phyloP scores from a whole-genome alignment of 148 eudicot genomes.

The Amaranthus cruentus region DNA sequence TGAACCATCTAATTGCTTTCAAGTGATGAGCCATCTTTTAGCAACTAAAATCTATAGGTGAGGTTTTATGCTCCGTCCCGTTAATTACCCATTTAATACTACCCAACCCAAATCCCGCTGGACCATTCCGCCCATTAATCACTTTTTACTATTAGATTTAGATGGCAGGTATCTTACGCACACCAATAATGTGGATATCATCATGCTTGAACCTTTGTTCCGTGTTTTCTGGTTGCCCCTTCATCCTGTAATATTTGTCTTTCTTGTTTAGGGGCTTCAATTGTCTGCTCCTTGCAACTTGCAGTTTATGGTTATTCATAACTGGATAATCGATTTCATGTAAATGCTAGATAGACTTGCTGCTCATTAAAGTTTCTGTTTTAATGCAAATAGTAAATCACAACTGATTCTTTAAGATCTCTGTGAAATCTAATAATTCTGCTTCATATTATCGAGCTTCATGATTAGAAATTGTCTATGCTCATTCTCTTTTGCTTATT shows the following conservation, averaged over 20 bases:
- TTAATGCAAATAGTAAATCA: not conserved
- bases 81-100: too few species aligned
- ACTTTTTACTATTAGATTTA: too few species aligned
- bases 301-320: not conserved
- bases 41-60: not conserved
- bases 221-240: too few species aligned
- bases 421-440: not conserved
- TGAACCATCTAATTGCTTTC: not conserved
- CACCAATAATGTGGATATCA: too few species aligned
- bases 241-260: not conserved
- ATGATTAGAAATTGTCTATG: not conserved
- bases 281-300: not conserved
- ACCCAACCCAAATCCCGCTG: too few species aligned
- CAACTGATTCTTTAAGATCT: not conserved
- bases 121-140: too few species aligned
- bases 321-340: not conserved
- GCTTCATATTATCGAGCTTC: not conserved
- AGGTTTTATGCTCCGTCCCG: not conserved
- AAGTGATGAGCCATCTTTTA: not conserved
- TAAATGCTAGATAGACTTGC: not conserved
- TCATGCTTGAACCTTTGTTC: too few species aligned
- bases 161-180: too few species aligned
- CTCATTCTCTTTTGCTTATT: slow-evolving; percentile 6
- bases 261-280: not conserved
- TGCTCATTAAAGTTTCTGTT: not conserved